Evolutionary conservation across 805 yeast species (phyloP).

Genomic region (Priceomyces medius): DNA sequence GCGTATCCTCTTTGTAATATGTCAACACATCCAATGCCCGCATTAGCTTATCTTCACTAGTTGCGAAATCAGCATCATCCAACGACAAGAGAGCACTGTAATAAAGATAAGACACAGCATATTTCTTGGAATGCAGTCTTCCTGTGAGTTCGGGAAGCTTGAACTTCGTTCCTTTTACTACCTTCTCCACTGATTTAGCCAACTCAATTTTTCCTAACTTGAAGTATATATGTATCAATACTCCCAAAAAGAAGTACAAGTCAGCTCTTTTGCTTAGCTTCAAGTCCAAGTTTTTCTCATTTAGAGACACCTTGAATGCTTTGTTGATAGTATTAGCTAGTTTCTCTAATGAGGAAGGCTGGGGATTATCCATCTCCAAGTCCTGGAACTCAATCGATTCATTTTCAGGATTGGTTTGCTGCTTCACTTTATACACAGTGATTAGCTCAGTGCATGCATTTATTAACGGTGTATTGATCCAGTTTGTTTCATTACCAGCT

Average conservation of each 20-base stretch:
- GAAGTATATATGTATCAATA: conserved; percentile 69
- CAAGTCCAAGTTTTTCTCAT: conserved; percentile 65
- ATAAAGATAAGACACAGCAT: conserved; percentile 62
- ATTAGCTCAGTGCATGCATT: conserved; percentile 41
- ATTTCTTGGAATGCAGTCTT: conserved; percentile 32
- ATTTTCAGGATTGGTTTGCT: conserved; percentile 26
- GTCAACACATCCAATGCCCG: conserved; percentile 45
- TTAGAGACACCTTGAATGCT: conserved; percentile 73
- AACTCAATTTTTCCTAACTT: conserved; percentile 64
- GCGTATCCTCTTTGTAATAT: conserved; percentile 17
- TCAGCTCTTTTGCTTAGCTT: conserved; percentile 54
- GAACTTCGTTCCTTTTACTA: conserved; percentile 51
- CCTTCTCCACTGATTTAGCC: conserved; percentile 73
- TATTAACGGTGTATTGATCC: conserved; percentile 50
- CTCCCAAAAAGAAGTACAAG: conserved; percentile 68
- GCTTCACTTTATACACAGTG: conserved; percentile 38
- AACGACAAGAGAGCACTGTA: conserved; percentile 66
- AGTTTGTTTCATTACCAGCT: conserved; percentile 51
- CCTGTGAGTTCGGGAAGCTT: conserved; percentile 54
- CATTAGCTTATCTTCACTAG: conserved; percentile 51
- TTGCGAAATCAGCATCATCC: conserved; percentile 58
- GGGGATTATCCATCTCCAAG: conserved; percentile 20
- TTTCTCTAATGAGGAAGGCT: conserved; percentile 40
- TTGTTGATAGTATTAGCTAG: conserved; percentile 67
- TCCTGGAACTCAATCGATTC: conserved; percentile 15